Evolutionary conservation across 2,329 filamentous ascomycete species (phyloP).

Genomic region (Xylariales sp.): DNA sequence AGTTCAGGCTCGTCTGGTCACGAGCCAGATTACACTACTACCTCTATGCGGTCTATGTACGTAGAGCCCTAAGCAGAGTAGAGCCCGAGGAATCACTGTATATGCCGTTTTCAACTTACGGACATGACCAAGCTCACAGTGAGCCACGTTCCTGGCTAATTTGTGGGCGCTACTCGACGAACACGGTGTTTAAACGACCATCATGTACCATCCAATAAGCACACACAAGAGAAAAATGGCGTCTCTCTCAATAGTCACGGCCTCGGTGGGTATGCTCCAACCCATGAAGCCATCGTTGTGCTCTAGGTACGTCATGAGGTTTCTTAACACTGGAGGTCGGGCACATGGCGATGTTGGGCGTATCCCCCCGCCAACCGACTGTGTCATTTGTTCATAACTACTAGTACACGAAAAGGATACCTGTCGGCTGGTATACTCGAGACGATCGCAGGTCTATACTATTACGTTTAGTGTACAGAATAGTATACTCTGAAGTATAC

Average conservation of each 20-base stretch:
- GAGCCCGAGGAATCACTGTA: constrained; percentile 16
- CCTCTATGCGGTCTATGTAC: background rate
- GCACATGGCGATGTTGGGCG: background rate
- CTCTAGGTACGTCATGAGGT: constrained; percentile 5
- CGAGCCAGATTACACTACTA: constrained; percentile 3
- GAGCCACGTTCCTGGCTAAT: constrained; percentile 30
- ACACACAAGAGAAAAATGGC: background rate
- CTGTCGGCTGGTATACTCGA: background rate
- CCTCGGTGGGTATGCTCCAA: background rate
- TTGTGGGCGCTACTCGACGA: constrained; percentile 24
- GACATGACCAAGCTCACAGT: constrained; percentile 33
- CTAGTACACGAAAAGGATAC: background rate
- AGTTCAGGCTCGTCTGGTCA: constrained; percentile 12
- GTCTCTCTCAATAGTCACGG: constrained; percentile 18
- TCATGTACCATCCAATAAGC: background rate
- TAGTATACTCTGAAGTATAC: background rate
- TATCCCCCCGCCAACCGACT: background rate
- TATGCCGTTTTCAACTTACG: constrained; percentile 34
- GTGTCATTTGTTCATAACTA: background rate
- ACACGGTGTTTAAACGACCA: constrained; percentile 33
- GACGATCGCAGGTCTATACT: background rate
- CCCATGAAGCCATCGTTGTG: constrained; percentile 7
- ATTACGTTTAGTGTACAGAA: background rate
- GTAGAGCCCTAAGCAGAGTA: background rate
- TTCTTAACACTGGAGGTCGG: background rate